Evolutionary conservation across 164 flowering plant species (phyloP).

Genomic region (Vitis vinifera): DNA sequence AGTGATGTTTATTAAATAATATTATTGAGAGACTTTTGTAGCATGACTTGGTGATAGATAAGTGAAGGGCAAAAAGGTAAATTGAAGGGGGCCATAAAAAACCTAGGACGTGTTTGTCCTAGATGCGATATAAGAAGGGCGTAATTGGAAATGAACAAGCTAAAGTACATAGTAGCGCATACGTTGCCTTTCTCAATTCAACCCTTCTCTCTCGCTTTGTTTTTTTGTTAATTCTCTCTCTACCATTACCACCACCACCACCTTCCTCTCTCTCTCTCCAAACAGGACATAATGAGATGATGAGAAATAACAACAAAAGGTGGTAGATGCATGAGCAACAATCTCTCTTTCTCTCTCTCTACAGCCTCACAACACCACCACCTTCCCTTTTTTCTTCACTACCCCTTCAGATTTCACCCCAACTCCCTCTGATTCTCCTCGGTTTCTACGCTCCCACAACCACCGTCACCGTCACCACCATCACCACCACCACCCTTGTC

Average conservation of each 20-base stretch:
- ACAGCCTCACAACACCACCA: constrained; percentile 14
- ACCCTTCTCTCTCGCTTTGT: constrained; percentile 7
- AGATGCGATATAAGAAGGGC: background rate
- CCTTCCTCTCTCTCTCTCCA: constrained; percentile 12
- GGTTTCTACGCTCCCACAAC: constrained; percentile 19
- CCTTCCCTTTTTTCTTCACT: constrained; percentile 19
- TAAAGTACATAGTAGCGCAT: constrained; percentile 2
- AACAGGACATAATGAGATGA: constrained; percentile 12
- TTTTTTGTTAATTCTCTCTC: constrained; percentile 10
- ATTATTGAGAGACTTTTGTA: no score
- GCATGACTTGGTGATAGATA: background rate
- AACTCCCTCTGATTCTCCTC: constrained; percentile 14
- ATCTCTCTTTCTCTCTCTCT: constrained; percentile 12
- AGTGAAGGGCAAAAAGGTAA: background rate
- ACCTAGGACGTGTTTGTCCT: background rate
- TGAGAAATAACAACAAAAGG: constrained; percentile 40
- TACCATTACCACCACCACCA: constrained; percentile 19
- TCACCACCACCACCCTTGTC: constrained; percentile 4
- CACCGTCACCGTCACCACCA: constrained; percentile 13
- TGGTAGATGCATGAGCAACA: constrained; percentile 63
- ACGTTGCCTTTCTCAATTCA: constrained; percentile 20
- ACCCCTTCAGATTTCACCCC: constrained; percentile 7
- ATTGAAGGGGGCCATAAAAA: background rate
- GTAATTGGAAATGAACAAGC: background rate
- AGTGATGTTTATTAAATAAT: no score